These are phyloP conservation scores for Mycena galericulata DNA, from an alignment of 768 basidiomycete species.

Conservation along the genomic window DNA sequence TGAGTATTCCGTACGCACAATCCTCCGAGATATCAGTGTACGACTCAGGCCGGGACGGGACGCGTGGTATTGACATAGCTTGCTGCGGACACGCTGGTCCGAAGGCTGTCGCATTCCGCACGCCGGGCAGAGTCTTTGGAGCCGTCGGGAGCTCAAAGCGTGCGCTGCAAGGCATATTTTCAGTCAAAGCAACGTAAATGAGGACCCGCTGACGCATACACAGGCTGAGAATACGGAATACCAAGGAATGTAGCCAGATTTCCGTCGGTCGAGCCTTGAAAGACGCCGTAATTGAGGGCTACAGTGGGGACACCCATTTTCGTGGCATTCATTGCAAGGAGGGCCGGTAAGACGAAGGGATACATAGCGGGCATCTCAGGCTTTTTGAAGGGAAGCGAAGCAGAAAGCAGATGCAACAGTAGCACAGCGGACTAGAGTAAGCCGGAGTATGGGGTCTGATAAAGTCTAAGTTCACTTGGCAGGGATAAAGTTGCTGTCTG, in stretches of 20 bases:
- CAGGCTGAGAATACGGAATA: constrained; percentile 54
- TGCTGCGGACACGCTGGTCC: constrained; percentile 48
- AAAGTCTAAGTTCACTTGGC: no score
- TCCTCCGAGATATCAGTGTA: constrained; percentile 22
- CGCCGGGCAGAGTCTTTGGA: constrained; percentile 45
- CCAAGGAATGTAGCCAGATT: constrained; percentile 49
- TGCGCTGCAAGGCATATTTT: constrained; percentile 32
- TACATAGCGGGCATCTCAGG: not conserved
- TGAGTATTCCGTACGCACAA: not conserved
- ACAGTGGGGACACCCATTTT: constrained; percentile 38
- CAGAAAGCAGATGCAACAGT: no score
- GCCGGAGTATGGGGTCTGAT: no score
- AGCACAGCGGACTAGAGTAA: no score
- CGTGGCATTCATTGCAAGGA: not conserved
- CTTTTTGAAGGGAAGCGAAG: no score
- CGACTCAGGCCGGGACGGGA: not conserved
- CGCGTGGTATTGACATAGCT: not conserved
- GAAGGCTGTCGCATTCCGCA: constrained; percentile 48
- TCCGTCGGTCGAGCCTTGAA: constrained; percentile 42
- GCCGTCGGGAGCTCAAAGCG: constrained; percentile 51
- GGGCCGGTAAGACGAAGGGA: not conserved
- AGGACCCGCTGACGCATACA: constrained; percentile 41
- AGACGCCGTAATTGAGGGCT: constrained; percentile 42
- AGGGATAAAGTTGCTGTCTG: no score
- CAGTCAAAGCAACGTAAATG: not conserved